These are phyloP conservation scores for Clonostachys byssicola DNA, from an alignment of 2,329 filamentous ascomycete genomes.

Conservation along the genomic window DNA sequence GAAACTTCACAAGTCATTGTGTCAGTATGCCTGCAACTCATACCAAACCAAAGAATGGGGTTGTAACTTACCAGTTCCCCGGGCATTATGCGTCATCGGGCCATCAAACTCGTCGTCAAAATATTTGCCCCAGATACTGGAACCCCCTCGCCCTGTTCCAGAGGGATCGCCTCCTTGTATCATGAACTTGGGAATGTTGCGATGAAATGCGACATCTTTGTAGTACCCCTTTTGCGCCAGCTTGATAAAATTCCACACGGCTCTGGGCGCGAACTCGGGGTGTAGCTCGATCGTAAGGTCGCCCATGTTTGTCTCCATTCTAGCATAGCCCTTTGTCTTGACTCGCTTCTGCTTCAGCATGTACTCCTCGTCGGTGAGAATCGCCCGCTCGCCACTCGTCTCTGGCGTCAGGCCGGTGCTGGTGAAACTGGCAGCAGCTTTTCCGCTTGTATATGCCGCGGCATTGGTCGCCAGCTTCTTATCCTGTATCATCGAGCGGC, in stretches of 20 bases:
- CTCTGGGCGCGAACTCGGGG: conserved; percentile 84
- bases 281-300: conserved; percentile 85
- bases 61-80: conserved; percentile 54
- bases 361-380: conserved; percentile 91
- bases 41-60: neutral
- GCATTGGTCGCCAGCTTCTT: conserved; percentile 74
- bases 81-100: conserved; percentile 73
- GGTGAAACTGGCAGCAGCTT: conserved; percentile 90
- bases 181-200: conserved; percentile 96
- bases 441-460: conserved; percentile 84
- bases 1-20: conserved; percentile 34
- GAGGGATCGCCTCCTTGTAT: conserved; percentile 95
- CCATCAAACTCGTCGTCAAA: conserved; percentile 94
- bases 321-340: conserved; percentile 85
- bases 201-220: conserved; percentile 77
- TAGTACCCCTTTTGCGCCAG: conserved; percentile 90
- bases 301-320: conserved; percentile 82
- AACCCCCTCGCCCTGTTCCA: conserved; percentile 85
- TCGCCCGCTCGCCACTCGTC: conserved; percentile 80
- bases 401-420: conserved; percentile 91
- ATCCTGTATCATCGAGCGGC: conserved; percentile 40
- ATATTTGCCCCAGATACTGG: conserved; percentile 89
- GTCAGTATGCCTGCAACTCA: neutral
- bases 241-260: conserved; percentile 95
- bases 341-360: conserved; percentile 89